Conservation (phyloP, 2,329 filamentous ascomycete genomes). For the Monosporascus sp. region DNA sequence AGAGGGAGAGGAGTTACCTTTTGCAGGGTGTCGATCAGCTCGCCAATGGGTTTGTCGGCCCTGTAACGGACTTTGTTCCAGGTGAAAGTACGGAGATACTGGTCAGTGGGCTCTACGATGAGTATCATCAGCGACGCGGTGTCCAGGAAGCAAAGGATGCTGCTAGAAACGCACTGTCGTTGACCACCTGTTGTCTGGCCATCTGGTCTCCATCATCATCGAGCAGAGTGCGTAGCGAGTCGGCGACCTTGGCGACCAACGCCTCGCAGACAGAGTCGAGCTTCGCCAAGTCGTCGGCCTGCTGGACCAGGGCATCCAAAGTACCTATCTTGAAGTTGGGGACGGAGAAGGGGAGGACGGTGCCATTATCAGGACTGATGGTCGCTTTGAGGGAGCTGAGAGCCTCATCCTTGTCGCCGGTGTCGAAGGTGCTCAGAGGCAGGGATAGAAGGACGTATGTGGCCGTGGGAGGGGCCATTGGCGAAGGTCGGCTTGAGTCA, state of each 20-base stretch:
- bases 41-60: constrained; percentile 80
- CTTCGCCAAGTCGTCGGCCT: constrained; percentile 92
- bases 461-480: constrained; percentile 31
- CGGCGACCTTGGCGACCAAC: constrained; percentile 82
- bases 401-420: constrained; percentile 74
- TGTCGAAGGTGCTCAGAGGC: constrained; percentile 79
- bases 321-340: constrained; percentile 98
- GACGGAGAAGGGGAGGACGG: constrained; percentile 70
- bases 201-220: constrained; percentile 80
- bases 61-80: constrained; percentile 99
- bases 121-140: constrained; percentile 17
- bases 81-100: constrained; percentile 80
- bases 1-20: constrained; percentile 51
- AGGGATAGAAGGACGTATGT: constrained; percentile 89
- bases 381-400: constrained; percentile 69
- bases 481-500: background rate
- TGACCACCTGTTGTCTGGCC: constrained; percentile 84
- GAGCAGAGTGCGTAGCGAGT: constrained; percentile 76
- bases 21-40: constrained; percentile 81
- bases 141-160: background rate
- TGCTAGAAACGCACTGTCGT: constrained; percentile 65
- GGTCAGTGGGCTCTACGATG: constrained; percentile 79
- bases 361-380: constrained; percentile 68
- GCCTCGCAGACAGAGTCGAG: constrained; percentile 73
- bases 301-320: constrained; percentile 87